Percentiles rank a stretch among this genome's conserved stretches.
These are phyloP conservation scores for Lophiostoma macrostomum DNA, from an alignment of 495 filamentous ascomycete genomes.

Conservation along the genomic window DNA sequence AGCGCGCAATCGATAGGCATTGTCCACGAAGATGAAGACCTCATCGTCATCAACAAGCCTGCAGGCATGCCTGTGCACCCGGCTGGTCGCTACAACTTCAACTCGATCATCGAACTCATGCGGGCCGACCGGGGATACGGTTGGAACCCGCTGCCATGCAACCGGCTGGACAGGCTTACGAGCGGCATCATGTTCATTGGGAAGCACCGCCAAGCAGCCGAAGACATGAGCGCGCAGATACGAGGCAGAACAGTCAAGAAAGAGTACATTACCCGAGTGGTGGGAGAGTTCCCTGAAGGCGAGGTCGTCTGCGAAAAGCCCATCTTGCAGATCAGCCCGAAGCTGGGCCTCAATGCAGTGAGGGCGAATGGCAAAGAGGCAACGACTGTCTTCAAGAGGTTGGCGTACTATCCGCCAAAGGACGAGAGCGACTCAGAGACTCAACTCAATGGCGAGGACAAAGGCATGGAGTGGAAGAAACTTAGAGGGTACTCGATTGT, in stretches of 20 bases:
- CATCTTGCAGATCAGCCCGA: slow-evolving; percentile 89
- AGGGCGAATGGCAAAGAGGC: slow-evolving; percentile 88
- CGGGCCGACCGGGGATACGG: slow-evolving; percentile 66
- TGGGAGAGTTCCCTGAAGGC: slow-evolving; percentile 76
- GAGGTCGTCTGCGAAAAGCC: slow-evolving; percentile 87
- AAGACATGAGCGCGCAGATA: slow-evolving; percentile 68
- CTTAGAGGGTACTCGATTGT: slow-evolving; percentile 85
- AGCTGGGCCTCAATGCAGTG: slow-evolving; percentile 89
- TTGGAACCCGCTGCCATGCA: slow-evolving; percentile 79
- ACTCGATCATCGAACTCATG: slow-evolving; percentile 91
- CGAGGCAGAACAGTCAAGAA: slow-evolving; percentile 76
- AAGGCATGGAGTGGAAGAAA: slow-evolving; percentile 37
- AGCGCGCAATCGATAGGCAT: slow-evolving; percentile 73
- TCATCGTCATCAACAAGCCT: slow-evolving; percentile 96
- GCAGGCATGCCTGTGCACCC: slow-evolving; percentile 92
- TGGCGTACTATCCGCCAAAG: slow-evolving; percentile 74
- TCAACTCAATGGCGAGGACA: slow-evolving; percentile 35
- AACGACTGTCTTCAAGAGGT: slow-evolving; percentile 80
- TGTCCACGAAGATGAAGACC: slow-evolving; percentile 83
- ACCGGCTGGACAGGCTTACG: slow-evolving; percentile 88
- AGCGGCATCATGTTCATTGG: slow-evolving; percentile 98
- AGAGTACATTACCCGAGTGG: slow-evolving; percentile 89
- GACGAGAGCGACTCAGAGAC: background rate
- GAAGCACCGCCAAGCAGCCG: slow-evolving; percentile 76
- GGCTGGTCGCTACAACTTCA: slow-evolving; percentile 91